Evolutionary conservation across 768 basidiomycete genomes (phyloP).

Genomic region (Cantharellus anzutake): DNA sequence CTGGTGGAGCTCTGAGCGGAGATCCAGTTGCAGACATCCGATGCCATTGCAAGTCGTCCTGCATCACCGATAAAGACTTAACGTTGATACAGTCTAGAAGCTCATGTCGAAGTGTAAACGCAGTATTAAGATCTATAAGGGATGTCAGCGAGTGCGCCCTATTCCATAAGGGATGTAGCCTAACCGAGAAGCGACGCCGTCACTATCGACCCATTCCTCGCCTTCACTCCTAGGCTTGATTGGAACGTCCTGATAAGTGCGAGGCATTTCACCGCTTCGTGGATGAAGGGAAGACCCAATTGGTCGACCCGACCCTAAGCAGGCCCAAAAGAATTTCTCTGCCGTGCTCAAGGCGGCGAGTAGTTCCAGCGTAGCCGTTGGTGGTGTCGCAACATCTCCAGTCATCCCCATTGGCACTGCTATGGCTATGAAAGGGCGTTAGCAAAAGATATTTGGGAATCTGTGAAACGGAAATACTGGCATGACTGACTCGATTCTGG

Average conservation of each 20-base stretch:
- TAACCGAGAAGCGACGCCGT: constrained; percentile 47
- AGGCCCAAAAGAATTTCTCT: constrained; percentile 48
- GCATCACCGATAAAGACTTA: constrained; percentile 34
- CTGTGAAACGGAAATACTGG: background rate
- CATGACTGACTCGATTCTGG: constrained; percentile 64
- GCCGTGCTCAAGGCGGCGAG: constrained; percentile 42
- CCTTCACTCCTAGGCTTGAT: constrained; percentile 53
- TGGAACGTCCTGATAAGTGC: constrained; percentile 58
- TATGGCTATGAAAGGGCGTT: constrained; percentile 32
- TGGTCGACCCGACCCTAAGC: constrained; percentile 34
- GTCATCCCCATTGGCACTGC: constrained; percentile 67
- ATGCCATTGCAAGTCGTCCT: constrained; percentile 67
- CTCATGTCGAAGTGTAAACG: constrained; percentile 69
- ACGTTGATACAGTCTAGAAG: constrained; percentile 62
- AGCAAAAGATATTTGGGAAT: background rate
- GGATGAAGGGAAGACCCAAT: constrained; percentile 50
- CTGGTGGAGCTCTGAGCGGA: constrained; percentile 16
- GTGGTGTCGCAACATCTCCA: constrained; percentile 20
- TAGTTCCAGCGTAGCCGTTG: constrained; percentile 36
- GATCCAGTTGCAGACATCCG: constrained; percentile 27
- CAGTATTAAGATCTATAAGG: constrained; percentile 43
- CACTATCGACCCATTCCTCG: constrained; percentile 28
- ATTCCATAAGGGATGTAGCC: constrained; percentile 6
- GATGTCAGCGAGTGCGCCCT: background rate
- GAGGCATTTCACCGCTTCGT: constrained; percentile 54